A percentile compares a stretch with the other conserved stretches of the same genome.
Conservation (phyloP, 495 filamentous ascomycete species). For the Penicillium riverlandense region DNA sequence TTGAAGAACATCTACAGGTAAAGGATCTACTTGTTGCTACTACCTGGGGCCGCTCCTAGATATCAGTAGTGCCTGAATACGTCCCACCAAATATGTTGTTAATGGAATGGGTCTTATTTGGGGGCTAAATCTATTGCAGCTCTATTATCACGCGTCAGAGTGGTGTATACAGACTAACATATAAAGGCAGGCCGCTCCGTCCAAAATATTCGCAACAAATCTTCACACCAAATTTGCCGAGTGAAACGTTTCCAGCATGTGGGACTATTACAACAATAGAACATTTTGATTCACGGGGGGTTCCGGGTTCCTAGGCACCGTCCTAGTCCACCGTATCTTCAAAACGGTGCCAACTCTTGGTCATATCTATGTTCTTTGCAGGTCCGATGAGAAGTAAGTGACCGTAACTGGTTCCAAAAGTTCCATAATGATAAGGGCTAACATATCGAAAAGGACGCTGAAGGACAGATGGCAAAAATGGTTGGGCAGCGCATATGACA, state of each 20-base stretch:
- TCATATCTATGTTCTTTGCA: slow-evolving; percentile 3
- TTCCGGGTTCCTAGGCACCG: slow-evolving; percentile 11
- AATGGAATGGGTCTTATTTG: too few relatives aligned
- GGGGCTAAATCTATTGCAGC: too few relatives aligned
- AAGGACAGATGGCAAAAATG: not conserved
- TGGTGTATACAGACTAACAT: too few relatives aligned
- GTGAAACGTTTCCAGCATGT: slow-evolving; percentile 4
- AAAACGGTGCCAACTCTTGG: not conserved
- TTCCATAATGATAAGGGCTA: not conserved
- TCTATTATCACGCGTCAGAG: too few relatives aligned
- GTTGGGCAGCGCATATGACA: not conserved
- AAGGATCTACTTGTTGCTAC: too few relatives aligned
- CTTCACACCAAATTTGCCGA: too few relatives aligned
- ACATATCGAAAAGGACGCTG: not conserved
- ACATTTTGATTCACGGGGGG: slow-evolving; percentile 6
- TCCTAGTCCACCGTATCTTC: slow-evolving; percentile 1
- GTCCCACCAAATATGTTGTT: too few relatives aligned
- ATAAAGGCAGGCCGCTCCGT: too few relatives aligned
- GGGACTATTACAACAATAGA: slow-evolving; percentile 14
- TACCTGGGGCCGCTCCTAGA: too few relatives aligned
- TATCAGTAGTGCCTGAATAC: too few relatives aligned
- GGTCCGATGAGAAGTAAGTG: not conserved
- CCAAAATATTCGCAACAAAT: too few relatives aligned
- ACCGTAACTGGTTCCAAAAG: not conserved
- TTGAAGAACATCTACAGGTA: too few relatives aligned